Base-by-base conservation (phyloP, 768 basidiomycete species). In the Krasilnikovozyma curviuscula region DNA sequence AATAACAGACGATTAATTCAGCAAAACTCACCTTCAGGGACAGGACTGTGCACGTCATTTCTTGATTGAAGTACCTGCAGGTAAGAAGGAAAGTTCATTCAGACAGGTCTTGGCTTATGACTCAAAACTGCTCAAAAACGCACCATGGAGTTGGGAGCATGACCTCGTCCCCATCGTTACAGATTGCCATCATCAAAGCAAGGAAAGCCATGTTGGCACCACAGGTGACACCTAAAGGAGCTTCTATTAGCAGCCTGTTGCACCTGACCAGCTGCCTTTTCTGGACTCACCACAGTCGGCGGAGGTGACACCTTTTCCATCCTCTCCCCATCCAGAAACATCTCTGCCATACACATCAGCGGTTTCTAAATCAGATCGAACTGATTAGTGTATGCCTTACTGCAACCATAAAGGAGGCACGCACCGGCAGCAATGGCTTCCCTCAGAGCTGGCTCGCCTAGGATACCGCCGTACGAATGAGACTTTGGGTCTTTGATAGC, bases 21-120 rank as follows among this genome's bases (percentile, higher is more conserved):
- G n/a, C n/a, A n/a, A n/a, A n/a, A n/a, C n/a, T n/a, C n/a, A n/a
- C n/a, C 40, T 68, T 70, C 53, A 85, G 69, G 1, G 73, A 73
- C 3, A 81, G 71, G 54, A 81, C 67, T 31, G 70, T 73, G 27
- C 80, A 63, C 3, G 70, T 71, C 82, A 83, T 83, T 54, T 57
- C 40, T 28, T 60, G 55, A 49, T 62, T 64, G 56, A 65, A 65
- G 45, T 65, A 65, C 18, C 74, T 80, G 50, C n/a, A 33, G 12
- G n/a, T 18, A 32, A 6, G 8, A 14, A 21, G 39, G 29, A 35
- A 23, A 42, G 35, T 23, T 27, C 43, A 55, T 37, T 46, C 28
- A 52, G 54, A 32, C 46, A 54, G 10, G 35, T 3, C 14, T 46
- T 42, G 8, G 39, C 19, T 49, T 53, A 48, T 14, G 21, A 14